Percentiles rank a stretch among this genome's conserved stretches.
phyloP scores from a whole-genome alignment of 345 rosid genomes.

The Combretum micranthum region DNA sequence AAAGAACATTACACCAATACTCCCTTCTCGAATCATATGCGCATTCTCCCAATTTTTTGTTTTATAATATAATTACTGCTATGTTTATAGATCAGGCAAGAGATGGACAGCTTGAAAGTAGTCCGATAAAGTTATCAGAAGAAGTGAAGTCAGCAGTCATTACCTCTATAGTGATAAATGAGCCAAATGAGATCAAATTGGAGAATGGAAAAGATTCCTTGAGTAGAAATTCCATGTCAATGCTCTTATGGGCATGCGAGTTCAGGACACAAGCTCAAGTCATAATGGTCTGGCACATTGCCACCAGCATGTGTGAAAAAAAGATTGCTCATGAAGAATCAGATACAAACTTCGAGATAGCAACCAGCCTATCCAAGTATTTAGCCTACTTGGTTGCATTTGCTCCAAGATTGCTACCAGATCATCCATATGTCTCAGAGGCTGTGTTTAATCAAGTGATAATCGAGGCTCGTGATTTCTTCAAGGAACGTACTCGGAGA shows the following conservation, averaged over 20 bases:
- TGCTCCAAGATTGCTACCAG: background rate
- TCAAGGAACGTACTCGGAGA: background rate
- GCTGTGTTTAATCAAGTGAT: background rate
- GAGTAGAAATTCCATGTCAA: too few relatives aligned
- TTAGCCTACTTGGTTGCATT: background rate
- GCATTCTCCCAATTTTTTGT: background rate
- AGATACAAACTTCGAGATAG: background rate
- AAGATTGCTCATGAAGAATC: background rate
- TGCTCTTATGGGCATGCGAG: background rate
- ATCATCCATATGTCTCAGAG: background rate
- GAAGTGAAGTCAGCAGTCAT: conserved; percentile 3
- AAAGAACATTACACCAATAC: background rate
- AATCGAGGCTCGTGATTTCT: background rate
- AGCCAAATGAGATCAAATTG: background rate
- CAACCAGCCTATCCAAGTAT: background rate
- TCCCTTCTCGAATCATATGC: background rate
- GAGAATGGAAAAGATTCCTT: background rate
- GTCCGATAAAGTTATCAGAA: background rate
- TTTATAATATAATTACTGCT: too few relatives aligned
- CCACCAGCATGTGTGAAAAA: conserved; percentile 1
- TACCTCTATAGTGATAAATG: background rate
- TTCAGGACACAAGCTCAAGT: background rate
- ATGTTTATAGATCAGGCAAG: background rate
- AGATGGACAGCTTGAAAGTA: background rate
- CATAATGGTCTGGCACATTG: conserved; percentile 7